Evolutionary conservation across 345 rosid genomes (phyloP), one percentile per base, ranked within the genome.

Genomic region (Populus tremula): DNA sequence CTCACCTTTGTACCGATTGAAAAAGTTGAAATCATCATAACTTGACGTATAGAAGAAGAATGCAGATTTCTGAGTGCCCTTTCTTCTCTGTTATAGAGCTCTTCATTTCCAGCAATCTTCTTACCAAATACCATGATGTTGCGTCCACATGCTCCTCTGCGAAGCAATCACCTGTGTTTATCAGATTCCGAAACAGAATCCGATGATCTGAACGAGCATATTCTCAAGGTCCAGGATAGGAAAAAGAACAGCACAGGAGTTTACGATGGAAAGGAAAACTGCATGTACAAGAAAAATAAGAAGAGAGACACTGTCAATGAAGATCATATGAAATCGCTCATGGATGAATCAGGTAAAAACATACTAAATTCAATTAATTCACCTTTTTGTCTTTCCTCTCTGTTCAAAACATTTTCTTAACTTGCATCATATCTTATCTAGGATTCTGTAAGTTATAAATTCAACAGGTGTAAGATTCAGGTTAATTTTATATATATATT

Each of bases 121-220:
- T 39, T 8, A 1, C 43, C 11, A 39, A 39, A 39, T 39, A 39
- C 10, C 10, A 39, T 39, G 43, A 75, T 75, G 78, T n/a, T 49
- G 12, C 41, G 71, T 21, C 8, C 20, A 45, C 7, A 2, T 75
- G 4, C 31, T 8, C 47, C 78, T 16, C 23, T 75, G 14, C 71
- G 14, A 6, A 29, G 6, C 33, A 21, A 33, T 47, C 71, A 75
- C 53, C 45, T 49, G 18, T 47, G 23, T 67, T 33, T 50, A 66
- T 38, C 64, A 49, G 71, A 75, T 49, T 66, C 78, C 21, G 71
- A n/a, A 10, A 75, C 65, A 12, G 78, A 75, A 8, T 75, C 65
- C 11, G 78, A 75, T 66, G 78, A 75, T 63, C 12, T 41, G 8
- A 16, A 27, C 10, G 39, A 25, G 8, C 3, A 17, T 27, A 27